A percentile compares a stretch with the other conserved stretches of the same genome.
phyloP scores from a whole-genome alignment of 169 alveolate genomes.

The Plasmodium vivax region DNA sequence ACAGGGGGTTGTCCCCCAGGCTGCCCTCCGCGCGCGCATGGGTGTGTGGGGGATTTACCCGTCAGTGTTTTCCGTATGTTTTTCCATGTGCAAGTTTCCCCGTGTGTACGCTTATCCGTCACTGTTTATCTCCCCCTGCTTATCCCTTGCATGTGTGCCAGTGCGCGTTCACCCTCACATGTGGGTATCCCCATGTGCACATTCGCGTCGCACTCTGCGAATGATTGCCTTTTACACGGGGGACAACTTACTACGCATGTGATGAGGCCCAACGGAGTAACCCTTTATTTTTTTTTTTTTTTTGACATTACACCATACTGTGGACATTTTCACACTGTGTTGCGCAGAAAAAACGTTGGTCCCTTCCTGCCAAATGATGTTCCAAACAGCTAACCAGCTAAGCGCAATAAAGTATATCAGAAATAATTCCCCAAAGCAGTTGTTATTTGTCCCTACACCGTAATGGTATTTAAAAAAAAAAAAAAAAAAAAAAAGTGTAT shows the following conservation, averaged over 20 bases:
- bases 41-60: not conserved
- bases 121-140: not conserved
- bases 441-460: not conserved
- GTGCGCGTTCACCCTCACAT: not conserved
- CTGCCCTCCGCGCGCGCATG: not conserved
- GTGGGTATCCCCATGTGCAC: not conserved
- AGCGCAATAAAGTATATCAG: not conserved
- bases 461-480: not conserved
- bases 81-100: not conserved
- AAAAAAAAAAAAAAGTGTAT: not conserved
- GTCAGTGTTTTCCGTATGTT: not conserved
- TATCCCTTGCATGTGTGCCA: not conserved
- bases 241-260: not conserved
- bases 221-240: not conserved
- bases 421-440: not conserved
- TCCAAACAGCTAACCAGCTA: not conserved
- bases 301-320: not conserved
- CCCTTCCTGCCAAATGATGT: not conserved
- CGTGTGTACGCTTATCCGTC: not conserved
- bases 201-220: not conserved
- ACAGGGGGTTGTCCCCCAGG: not conserved
- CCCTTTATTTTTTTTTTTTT: not conserved
- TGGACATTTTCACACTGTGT: not conserved
- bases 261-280: not conserved
- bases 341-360: not conserved